phyloP scores from a whole-genome alignment of 345 rosid genomes.

The Barbarea vulgaris region DNA sequence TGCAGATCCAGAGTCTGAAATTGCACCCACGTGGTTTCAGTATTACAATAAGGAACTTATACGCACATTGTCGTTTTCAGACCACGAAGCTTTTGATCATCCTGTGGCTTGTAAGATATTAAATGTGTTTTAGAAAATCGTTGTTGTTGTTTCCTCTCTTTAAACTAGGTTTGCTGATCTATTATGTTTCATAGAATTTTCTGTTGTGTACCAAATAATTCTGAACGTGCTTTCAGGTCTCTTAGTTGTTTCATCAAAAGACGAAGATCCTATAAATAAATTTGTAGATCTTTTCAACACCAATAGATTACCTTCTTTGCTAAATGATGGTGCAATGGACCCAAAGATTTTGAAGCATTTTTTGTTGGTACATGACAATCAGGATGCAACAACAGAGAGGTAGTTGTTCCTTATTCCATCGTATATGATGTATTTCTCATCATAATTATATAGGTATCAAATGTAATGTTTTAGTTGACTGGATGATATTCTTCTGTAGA shows the following conservation, averaged over 20 bases:
- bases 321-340: slow-evolving; percentile 90
- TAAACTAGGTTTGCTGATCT: slow-evolving; percentile 19
- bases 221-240: slow-evolving; percentile 63
- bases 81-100: slow-evolving; percentile 97
- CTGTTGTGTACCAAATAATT: slow-evolving; percentile 11
- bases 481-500: slow-evolving; percentile 54
- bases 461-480: slow-evolving; percentile 23
- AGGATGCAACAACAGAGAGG: slow-evolving; percentile 83
- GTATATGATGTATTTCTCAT: slow-evolving; percentile 14
- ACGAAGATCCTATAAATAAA: slow-evolving; percentile 77
- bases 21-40: slow-evolving; percentile 86
- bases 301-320: slow-evolving; percentile 74
- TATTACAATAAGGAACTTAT: slow-evolving; percentile 80
- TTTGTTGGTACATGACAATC: slow-evolving; percentile 90
- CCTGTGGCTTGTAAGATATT: slow-evolving; percentile 91
- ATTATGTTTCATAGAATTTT: slow-evolving; percentile 20
- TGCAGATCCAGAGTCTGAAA: slow-evolving; percentile 78
- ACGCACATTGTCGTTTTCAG: slow-evolving; percentile 72
- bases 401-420: slow-evolving; percentile 18
- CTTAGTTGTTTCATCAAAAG: slow-evolving; percentile 88
- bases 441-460: slow-evolving; percentile 1
- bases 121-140: slow-evolving; percentile 25
- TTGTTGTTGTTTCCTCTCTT: background rate
- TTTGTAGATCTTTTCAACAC: slow-evolving; percentile 88
- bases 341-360: slow-evolving; percentile 87